Base-by-base conservation (phyloP, 768 basidiomycete genomes). In the Psilocybe azurescens region DNA sequence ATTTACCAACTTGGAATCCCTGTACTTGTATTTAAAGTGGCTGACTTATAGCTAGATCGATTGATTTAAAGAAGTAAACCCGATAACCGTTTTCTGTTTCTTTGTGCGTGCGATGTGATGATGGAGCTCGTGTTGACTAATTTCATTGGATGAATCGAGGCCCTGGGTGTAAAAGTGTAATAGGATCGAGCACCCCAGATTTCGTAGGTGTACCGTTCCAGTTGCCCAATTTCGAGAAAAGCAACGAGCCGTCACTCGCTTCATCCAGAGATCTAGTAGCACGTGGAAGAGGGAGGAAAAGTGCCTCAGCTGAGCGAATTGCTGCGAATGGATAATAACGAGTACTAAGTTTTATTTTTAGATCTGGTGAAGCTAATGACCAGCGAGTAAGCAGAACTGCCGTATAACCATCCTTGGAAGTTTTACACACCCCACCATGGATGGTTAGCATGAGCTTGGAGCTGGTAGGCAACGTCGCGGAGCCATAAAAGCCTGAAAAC, bases 21-120 rank as follows among this genome's bases (percentile, higher is more conserved):
- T 62, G 61, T 62, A 62, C 50, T 58, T 58, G 56, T 58, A 58
- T 53, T 53, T 49, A 58, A 62, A 53, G 60, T 53, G 36, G 46
- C 30, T 39, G 24, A 57, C 46, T 57, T 51, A 52, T 56, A 62
- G 39, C 41, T 62, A 38, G 18, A 51, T 50, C 32, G 60, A 53
- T 33, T 47, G 18, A 53, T 29, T 9, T 9, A 41, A 58, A 57
- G 46, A 10, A 10, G 30, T 28, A 29, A 29, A 48, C 16, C 16
- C 46, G 46, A 32, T 50, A 20, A 39, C 20, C 39, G 33, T 38
- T n/a, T 38, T 39, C 14, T 32, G 32, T 32, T 32, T 18, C 11
- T 13, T 14, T n/a, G n/a, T 33, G 29, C 32, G 52, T 33, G 52
- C 33, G 33, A 36, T 36, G 33, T 36, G 33, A 36, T 36, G 33